These are phyloP conservation scores for Elaeagnus macrophylla DNA, from an alignment of 306 rosid genomes.

Conservation along the genomic window DNA sequence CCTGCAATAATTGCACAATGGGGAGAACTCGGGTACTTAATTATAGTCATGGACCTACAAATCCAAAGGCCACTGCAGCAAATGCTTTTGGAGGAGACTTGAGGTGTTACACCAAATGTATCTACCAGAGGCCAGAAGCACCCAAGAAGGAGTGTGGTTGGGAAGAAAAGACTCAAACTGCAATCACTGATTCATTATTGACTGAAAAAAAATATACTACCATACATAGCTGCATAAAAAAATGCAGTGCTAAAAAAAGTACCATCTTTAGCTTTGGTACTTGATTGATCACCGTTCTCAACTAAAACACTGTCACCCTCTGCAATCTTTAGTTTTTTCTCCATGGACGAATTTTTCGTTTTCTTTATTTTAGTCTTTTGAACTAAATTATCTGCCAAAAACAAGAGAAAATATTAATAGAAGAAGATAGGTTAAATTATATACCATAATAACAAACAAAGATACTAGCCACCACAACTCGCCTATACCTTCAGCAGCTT, in stretches of 20 bases:
- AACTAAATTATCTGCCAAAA: conserved; percentile 6
- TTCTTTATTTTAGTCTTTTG: conserved; percentile 9
- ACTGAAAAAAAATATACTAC: not conserved
- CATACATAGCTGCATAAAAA: not conserved
- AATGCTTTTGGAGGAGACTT: too few relatives aligned
- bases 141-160: too few relatives aligned
- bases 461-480: not conserved
- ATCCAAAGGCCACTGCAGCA: too few relatives aligned
- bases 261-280: conserved; percentile 16
- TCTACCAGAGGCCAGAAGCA: too few relatives aligned
- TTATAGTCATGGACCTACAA: too few relatives aligned
- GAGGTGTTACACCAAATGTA: too few relatives aligned
- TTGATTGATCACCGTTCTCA: conserved; percentile 4
- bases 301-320: conserved; percentile 13
- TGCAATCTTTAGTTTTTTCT: conserved; percentile 26
- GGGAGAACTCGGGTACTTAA: too few relatives aligned
- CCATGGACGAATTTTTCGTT: conserved; percentile 21
- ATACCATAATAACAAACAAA: not conserved
- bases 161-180: too few relatives aligned
- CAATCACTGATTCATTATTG: too few relatives aligned
- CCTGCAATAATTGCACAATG: too few relatives aligned
- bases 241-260: conserved; percentile 3
- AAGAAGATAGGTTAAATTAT: conserved; percentile 1
- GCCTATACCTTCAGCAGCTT: conserved; percentile 23
- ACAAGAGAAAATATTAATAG: not conserved